A percentile compares a stretch with the other conserved stretches of the same genome.
Conservation (phyloP, 441 rosid genomes). For the Hura crepitans region DNA sequence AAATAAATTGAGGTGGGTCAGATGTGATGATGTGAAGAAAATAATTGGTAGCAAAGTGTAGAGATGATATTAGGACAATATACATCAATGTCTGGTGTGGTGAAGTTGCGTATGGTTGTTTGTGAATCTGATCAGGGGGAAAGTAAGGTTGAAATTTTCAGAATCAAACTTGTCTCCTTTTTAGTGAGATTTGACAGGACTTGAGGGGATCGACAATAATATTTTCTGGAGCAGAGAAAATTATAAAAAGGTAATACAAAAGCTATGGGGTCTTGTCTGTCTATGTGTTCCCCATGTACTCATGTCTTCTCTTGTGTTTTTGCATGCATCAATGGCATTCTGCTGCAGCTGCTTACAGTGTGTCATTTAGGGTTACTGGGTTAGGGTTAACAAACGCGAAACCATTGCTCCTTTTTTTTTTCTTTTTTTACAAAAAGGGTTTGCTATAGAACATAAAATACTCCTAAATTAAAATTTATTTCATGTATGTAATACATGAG, state of each 20-base stretch:
- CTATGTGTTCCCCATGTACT: conserved; percentile 4
- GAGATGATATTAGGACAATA: background rate
- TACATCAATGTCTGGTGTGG: background rate
- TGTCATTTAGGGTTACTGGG: too few relatives aligned
- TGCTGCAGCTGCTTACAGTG: too few relatives aligned
- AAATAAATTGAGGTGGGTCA: conserved; percentile 34
- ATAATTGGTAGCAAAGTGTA: conserved; percentile 5
- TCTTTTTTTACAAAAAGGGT: too few relatives aligned
- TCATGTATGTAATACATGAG: too few relatives aligned
- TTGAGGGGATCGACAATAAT: background rate
- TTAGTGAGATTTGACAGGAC: conserved; percentile 23
- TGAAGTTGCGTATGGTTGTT: background rate
- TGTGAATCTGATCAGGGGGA: background rate
- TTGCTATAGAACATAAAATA: too few relatives aligned
- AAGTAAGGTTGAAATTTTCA: conserved; percentile 8
- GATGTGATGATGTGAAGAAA: conserved; percentile 14
- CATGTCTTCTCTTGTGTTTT: background rate
- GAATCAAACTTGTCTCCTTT: conserved; percentile 15
- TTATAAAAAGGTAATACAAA: too few relatives aligned
- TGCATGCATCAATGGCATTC: conserved; percentile 6
- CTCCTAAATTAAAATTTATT: too few relatives aligned
- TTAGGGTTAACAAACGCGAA: conserved; percentile 4
- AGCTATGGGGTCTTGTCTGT: background rate
- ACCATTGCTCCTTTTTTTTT: too few relatives aligned
- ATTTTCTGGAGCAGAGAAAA: too few relatives aligned